phyloP scores from a whole-genome alignment of 257 asterid genomes.

The Solanum rostratum region DNA sequence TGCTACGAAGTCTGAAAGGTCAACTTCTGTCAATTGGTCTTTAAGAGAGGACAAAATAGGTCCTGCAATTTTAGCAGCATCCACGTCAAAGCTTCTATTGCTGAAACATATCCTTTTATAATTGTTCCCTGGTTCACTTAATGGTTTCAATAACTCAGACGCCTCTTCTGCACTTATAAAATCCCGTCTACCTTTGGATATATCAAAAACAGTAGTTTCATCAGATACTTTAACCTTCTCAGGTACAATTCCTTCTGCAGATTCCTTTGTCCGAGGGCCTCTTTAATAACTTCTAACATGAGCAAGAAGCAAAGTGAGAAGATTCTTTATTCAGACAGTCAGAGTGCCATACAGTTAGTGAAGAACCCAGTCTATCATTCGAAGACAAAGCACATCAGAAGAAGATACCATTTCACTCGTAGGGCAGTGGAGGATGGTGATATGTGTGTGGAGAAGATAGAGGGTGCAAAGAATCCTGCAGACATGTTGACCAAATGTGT shows the following conservation, averaged over 20 bases:
- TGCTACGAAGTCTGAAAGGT: conserved; percentile 84
- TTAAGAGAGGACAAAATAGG: conserved; percentile 57
- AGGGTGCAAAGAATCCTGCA: no score
- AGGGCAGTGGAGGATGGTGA: no score
- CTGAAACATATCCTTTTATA: conserved; percentile 77
- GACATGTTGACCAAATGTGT: no score
- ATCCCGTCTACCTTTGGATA: conserved; percentile 74
- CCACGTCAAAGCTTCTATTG: conserved; percentile 76
- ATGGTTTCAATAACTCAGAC: conserved; percentile 43
- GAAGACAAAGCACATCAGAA: no score
- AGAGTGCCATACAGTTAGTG: no score
- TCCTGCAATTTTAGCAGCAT: conserved; percentile 69
- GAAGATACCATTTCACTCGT: no score
- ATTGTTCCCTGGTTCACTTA: conserved; percentile 45
- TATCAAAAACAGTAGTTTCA: conserved; percentile 50
- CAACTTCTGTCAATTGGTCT: conserved; percentile 65
- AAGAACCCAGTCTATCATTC: no score
- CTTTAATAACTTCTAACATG: conserved; percentile 79
- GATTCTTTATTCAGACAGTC: no score
- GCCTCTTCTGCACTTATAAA: conserved; percentile 53
- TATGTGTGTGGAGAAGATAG: no score
- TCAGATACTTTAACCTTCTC: conserved; percentile 31
- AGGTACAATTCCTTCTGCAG: conserved; percentile 26
- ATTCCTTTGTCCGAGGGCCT: conserved; percentile 46
- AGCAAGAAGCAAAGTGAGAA: no score